Conservation (phyloP, 2,329 filamentous ascomycete genomes). For the Alternaria viburni region DNA sequence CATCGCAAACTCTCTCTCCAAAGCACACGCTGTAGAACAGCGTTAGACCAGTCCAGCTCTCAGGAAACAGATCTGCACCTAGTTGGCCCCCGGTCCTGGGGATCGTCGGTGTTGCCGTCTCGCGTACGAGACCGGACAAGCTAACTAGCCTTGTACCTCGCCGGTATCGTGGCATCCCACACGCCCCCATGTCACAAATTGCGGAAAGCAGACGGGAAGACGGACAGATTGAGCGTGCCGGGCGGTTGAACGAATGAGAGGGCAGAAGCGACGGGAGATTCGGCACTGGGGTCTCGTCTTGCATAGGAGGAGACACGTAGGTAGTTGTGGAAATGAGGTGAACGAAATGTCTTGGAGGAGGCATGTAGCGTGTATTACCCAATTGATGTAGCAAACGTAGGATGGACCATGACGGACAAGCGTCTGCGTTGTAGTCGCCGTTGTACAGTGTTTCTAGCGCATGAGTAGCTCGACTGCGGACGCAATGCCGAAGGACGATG, state of each 20-base stretch:
- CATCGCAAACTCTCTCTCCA: background rate
- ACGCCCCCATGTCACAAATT: conserved; percentile 11
- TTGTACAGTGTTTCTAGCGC: background rate
- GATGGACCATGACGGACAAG: background rate
- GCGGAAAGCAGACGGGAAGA: background rate
- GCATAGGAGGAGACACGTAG: conserved; percentile 20
- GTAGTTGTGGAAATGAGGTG: conserved; percentile 2
- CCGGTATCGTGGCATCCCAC: conserved; percentile 8
- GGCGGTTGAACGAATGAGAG: conserved; percentile 13
- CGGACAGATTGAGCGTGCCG: conserved; percentile 13
- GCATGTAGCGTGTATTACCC: background rate
- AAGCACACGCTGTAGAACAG: background rate
- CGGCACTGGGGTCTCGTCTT: conserved; percentile 12
- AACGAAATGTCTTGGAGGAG: background rate
- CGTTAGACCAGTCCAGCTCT: background rate
- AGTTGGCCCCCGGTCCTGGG: background rate
- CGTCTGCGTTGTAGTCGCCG: background rate
- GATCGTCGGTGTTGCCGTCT: conserved; percentile 19
- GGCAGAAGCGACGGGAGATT: conserved; percentile 9
- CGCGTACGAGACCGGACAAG: background rate
- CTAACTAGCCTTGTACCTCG: background rate
- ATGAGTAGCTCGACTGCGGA: background rate
- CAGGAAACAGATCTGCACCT: conserved; percentile 1
- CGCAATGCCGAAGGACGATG: background rate
- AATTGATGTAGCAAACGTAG: background rate